Conservation (phyloP, 2,329 filamentous ascomycete species). For the Sclerotinia nivalis region DNA sequence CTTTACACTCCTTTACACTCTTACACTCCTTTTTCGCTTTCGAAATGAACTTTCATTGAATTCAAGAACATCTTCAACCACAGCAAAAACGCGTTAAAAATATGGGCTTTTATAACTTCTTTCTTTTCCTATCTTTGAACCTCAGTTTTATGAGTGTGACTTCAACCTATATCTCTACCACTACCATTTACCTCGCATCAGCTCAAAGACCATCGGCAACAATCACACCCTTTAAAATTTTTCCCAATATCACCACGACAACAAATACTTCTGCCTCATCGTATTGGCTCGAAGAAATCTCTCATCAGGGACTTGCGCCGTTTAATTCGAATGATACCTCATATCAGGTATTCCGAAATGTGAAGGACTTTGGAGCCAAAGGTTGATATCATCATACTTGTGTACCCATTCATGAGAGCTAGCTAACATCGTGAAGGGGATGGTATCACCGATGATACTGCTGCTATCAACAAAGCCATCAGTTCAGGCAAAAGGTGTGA, state of each 20-base stretch:
- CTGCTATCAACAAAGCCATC: constrained; percentile 69
- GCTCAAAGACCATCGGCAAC: not conserved
- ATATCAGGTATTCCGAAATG: constrained; percentile 32
- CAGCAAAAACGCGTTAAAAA: not conserved
- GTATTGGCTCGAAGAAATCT: constrained; percentile 32
- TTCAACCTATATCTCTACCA: not conserved
- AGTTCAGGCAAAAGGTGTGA: constrained; percentile 39
- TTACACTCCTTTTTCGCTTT: not conserved
- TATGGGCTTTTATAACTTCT: not conserved
- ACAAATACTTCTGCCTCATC: not conserved
- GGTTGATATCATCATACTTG: constrained; percentile 21
- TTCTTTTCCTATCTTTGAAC: constrained; percentile 1
- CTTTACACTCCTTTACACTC: no score
- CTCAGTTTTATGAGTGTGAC: not conserved
- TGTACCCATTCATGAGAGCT: constrained; percentile 80
- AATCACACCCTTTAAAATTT: not conserved
- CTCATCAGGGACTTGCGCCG: constrained; percentile 30
- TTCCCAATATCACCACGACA: not conserved
- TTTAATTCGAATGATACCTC: constrained; percentile 24
- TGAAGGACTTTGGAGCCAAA: constrained; percentile 34
- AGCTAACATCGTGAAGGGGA: constrained; percentile 70
- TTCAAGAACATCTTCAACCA: not conserved
- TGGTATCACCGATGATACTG: constrained; percentile 74
- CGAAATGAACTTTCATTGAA: constrained; percentile 7
- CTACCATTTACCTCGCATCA: not conserved